A percentile compares a stretch with the other conserved stretches of the same genome.
Evolutionary conservation across 768 basidiomycete species (phyloP).

Genomic region (Mycena belliarum): DNA sequence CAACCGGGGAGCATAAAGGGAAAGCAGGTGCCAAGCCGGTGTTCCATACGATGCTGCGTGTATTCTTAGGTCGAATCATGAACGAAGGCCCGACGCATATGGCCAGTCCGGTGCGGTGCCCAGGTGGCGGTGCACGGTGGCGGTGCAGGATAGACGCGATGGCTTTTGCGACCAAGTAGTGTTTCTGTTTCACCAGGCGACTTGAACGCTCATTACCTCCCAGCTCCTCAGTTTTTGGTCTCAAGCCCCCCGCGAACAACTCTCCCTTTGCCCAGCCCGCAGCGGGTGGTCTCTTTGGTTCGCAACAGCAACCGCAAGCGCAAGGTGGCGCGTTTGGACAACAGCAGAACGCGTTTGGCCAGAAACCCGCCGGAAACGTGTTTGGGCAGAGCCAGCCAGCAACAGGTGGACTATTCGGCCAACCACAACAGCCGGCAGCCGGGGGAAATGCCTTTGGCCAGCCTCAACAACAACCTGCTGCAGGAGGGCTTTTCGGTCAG

Average conservation of each 20-base stretch:
- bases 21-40: neutral
- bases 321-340: constrained; percentile 24
- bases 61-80: neutral
- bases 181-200: neutral
- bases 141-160: neutral
- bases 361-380: constrained; percentile 1
- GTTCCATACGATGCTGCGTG: constrained; percentile 2
- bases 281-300: constrained; percentile 38
- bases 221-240: constrained; percentile 38
- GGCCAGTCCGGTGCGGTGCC: no score
- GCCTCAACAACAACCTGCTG: constrained; percentile 17
- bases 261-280: constrained; percentile 36
- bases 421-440: constrained; percentile 28
- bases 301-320: constrained; percentile 30
- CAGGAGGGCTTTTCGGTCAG: neutral
- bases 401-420: constrained; percentile 30
- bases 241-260: constrained; percentile 30
- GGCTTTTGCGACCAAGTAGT: constrained; percentile 21
- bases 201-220: neutral
- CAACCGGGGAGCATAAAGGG: constrained; percentile 7
- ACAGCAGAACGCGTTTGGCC: neutral
- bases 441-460: constrained; percentile 41
- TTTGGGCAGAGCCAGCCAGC: constrained; percentile 21
- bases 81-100: neutral
- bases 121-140: no score